phyloP scores from a whole-genome alignment of 2,329 filamentous ascomycete genomes.

The Alternaria dauci region DNA sequence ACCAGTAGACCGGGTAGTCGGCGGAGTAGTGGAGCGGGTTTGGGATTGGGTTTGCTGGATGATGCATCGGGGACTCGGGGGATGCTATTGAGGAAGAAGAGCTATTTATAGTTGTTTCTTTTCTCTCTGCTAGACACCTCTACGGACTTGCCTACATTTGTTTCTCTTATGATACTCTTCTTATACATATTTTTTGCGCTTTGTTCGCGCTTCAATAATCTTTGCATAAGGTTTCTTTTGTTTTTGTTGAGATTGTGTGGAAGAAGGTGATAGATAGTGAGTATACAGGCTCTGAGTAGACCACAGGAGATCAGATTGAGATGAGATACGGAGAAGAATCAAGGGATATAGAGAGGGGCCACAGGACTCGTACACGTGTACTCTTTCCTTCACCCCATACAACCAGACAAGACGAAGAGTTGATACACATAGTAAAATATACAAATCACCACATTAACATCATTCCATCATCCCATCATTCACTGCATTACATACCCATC shows the following conservation, averaged over 20 bases:
- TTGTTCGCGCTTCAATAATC: not conserved
- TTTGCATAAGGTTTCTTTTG: not conserved
- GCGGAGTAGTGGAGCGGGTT: constrained; percentile 22
- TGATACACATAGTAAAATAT: not conserved
- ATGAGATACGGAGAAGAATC: not conserved
- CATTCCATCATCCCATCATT: too few relatives aligned
- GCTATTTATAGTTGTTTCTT: constrained; percentile 2
- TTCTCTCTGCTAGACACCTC: not conserved
- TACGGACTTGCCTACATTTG: not conserved
- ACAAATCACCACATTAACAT: not conserved
- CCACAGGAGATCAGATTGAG: not conserved
- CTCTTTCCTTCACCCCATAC: not conserved
- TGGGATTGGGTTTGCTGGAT: constrained; percentile 27
- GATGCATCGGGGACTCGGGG: constrained; percentile 45
- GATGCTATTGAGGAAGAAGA: constrained; percentile 41
- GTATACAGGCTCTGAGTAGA: not conserved
- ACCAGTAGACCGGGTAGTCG: constrained; percentile 26
- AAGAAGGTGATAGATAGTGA: not conserved
- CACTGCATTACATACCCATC: not conserved
- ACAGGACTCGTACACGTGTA: too few relatives aligned
- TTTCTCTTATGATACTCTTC: not conserved
- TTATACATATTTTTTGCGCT: constrained; percentile 5
- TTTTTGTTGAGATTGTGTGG: not conserved
- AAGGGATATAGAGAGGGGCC: not conserved
- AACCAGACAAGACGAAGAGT: not conserved